phyloP scores from a whole-genome alignment of 192 early-diverging fungal genomes.

The Geosiphon pyriformis region DNA sequence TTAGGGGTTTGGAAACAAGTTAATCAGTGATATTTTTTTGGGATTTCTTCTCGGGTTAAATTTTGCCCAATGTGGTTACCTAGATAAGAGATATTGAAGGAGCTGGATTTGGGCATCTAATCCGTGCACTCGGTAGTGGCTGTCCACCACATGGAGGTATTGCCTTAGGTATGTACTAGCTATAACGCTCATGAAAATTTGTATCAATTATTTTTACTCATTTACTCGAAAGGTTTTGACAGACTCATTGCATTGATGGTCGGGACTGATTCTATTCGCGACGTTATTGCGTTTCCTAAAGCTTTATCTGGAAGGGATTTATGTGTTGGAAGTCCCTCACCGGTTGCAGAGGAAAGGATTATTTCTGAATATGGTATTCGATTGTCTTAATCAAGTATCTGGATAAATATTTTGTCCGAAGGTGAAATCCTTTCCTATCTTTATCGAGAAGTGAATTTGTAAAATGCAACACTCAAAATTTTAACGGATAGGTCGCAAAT shows the following conservation, averaged over 20 bases:
- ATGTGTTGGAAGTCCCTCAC: conserved; percentile 70
- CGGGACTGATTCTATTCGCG: conserved; percentile 65
- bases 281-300: conserved; percentile 95
- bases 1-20: conserved; percentile 39
- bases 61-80: no score
- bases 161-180: conserved; percentile 48
- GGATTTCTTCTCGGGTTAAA: no score
- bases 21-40: neutral
- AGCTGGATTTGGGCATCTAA: conserved; percentile 70
- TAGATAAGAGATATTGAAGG: conserved; percentile 50
- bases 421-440: no score
- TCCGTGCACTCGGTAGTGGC: conserved; percentile 73
- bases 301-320: conserved; percentile 73
- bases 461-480: no score
- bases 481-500: no score
- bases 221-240: conserved; percentile 57
- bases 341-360: conserved; percentile 52
- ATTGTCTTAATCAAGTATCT: conserved; percentile 26
- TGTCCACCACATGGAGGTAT: conserved; percentile 91
- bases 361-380: conserved; percentile 57
- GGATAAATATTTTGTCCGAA: no score
- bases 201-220: neutral
- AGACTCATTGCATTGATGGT: conserved; percentile 72
- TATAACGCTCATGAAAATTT: neutral
- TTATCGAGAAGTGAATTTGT: no score